Evolutionary conservation across 805 yeast species (phyloP).

Genomic region (Candida morakotiae): DNA sequence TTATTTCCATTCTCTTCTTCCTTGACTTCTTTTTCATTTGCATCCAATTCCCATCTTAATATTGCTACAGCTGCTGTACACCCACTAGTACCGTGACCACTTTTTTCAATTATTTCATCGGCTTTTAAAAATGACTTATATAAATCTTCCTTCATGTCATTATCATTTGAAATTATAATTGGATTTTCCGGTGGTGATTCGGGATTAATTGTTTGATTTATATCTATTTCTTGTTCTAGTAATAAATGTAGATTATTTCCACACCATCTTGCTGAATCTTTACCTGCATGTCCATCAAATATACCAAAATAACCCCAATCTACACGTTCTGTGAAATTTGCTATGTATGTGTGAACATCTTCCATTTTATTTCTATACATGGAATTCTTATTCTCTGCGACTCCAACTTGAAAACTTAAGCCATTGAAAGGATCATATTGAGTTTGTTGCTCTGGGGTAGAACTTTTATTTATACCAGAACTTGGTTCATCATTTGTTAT

Average conservation of each 20-base stretch:
- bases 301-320: constrained; percentile 96
- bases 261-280: constrained; percentile 90
- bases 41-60: constrained; percentile 68
- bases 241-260: constrained; percentile 77
- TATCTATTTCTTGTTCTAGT: constrained; percentile 51
- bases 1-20: constrained; percentile 2
- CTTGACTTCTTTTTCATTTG: not conserved
- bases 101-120: constrained; percentile 61
- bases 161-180: constrained; percentile 35
- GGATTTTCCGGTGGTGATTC: constrained; percentile 21
- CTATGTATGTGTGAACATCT: constrained; percentile 90
- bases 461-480: not conserved
- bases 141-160: constrained; percentile 62
- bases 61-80: constrained; percentile 95
- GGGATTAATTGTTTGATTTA: constrained; percentile 16
- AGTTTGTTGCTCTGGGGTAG: not conserved
- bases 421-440: constrained; percentile 45
- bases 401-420: constrained; percentile 79
- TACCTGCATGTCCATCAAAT: constrained; percentile 97
- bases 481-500: not conserved
- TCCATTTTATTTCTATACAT: constrained; percentile 89
- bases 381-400: constrained; percentile 82
- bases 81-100: constrained; percentile 73
- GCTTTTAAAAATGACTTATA: constrained; percentile 70
- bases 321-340: constrained; percentile 83